Evolutionary conservation across 805 yeast species (phyloP), one percentile per base, ranked within the genome.

Genomic region (Priceomyces medius): DNA sequence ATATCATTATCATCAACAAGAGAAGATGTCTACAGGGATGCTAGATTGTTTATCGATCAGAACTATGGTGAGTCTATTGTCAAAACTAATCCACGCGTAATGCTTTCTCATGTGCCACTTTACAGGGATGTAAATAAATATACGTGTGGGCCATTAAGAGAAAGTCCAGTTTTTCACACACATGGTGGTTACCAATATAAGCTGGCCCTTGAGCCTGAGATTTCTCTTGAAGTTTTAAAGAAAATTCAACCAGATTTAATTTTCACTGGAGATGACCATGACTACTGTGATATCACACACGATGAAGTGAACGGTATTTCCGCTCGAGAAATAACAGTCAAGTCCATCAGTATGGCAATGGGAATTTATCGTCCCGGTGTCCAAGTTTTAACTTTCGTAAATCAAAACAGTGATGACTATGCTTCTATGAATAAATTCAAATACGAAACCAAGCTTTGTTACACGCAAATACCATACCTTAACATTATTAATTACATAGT

Each of bases 261-360:
- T 2, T 87, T 88, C 56, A 79, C 95, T 2, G 99, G 99, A 1
- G 99, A 93, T 58, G 99, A 93, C 59, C 99, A 93, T 64, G 99
- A 93, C 58, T 89, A 88, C 51, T 93, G 99, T 62, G 88, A 85
- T 48, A 74, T 83, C 18, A 62, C 64, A 12, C 98, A 91, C 58
- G 50, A 54, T 3, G 35, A 42, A 12, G 41, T 44, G 4, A 35
- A 37, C 26, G 42, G 26, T 5, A 38, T 37, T 3, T 18, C 14
- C 4, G 51, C 58, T 2, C 54, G 64, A 27, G 72, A 67, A 44
- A 58, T 66, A 34, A 64, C 73, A 19, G 71, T 67, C 19, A 67
- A 67, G 45, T 62, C 71, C 16, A 58, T 63, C 13, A 59, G 64
- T 38, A 64, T 67, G 71, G 71, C 72, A 31, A 67, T 66, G 63